phyloP scores from a whole-genome alignment of 2,329 filamentous ascomycete species.

The Beauveria australis region DNA sequence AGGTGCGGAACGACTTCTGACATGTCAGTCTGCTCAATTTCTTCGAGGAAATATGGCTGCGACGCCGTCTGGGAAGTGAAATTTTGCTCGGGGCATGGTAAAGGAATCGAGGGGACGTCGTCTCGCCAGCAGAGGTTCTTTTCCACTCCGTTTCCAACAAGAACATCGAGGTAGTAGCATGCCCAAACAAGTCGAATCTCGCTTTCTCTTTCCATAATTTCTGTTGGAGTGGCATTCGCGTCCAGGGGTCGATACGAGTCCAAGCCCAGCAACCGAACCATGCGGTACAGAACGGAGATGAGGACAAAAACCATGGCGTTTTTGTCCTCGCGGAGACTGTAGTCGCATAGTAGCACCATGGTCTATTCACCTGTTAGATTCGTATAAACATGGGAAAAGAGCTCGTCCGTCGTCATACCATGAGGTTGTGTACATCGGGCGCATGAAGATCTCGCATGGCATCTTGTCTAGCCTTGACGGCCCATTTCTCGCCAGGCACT shows the following conservation, averaged over 20 bases:
- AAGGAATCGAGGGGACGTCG: conserved; percentile 15
- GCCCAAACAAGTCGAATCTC: conserved; percentile 19
- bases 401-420: conserved; percentile 12
- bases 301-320: conserved; percentile 18
- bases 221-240: not conserved
- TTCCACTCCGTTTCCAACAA: conserved; percentile 15
- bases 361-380: conserved; percentile 14
- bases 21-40: conserved; percentile 13
- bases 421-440: conserved; percentile 16
- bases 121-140: conserved; percentile 18
- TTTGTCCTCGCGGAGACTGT: conserved; percentile 16
- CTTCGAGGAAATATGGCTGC: conserved; percentile 6
- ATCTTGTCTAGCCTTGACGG: conserved; percentile 14
- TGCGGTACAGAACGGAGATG: conserved; percentile 16
- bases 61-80: conserved; percentile 12
- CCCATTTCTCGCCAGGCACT: conserved; percentile 16
- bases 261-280: conserved; percentile 16
- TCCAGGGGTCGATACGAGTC: conserved; percentile 13
- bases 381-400: conserved; percentile 13
- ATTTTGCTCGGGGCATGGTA: conserved; percentile 15
- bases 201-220: conserved; percentile 14
- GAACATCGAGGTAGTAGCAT: conserved; percentile 17
- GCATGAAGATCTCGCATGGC: conserved; percentile 14
- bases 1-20: conserved; percentile 10
- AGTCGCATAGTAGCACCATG: conserved; percentile 17